Conservation (phyloP, 2,329 filamentous ascomycete species). For the Beauveria bassiana region DNA sequence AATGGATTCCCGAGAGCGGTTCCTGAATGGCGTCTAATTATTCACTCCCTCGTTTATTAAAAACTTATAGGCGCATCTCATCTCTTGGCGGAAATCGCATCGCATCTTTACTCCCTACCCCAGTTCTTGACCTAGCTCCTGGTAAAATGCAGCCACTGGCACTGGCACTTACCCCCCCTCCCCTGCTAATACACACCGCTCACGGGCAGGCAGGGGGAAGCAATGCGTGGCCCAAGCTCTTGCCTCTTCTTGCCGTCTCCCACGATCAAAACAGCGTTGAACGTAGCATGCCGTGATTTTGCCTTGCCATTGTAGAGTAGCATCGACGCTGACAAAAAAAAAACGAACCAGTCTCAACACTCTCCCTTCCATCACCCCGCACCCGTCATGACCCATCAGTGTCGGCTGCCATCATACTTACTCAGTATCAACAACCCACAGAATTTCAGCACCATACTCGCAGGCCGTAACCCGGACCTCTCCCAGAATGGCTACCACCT, state of each 20-base stretch:
- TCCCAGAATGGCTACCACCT: background rate
- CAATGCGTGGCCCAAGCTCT: conserved; percentile 1
- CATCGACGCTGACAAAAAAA: background rate
- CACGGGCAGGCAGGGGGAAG: background rate
- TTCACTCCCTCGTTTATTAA: too few relatives aligned
- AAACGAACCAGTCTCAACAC: background rate
- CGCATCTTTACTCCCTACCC: background rate
- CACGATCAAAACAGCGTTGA: background rate
- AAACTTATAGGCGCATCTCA: background rate
- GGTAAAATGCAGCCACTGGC: too few relatives aligned
- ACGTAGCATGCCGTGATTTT: background rate
- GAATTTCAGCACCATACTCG: background rate
- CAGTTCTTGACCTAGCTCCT: background rate
- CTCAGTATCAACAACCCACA: background rate
- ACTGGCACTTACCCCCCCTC: too few relatives aligned
- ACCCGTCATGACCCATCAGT: background rate
- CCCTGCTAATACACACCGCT: background rate
- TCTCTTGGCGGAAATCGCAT: background rate
- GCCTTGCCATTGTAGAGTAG: too few relatives aligned
- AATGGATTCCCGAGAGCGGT: conserved; percentile 3
- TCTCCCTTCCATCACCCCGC: background rate
- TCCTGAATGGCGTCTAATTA: too few relatives aligned
- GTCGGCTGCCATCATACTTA: background rate
- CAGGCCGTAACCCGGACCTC: background rate
- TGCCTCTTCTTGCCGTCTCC: background rate